Percentiles rank a stretch among this genome's conserved stretches.
Evolutionary conservation across 345 rosid genomes (phyloP).

Genomic region (Draba incana): DNA sequence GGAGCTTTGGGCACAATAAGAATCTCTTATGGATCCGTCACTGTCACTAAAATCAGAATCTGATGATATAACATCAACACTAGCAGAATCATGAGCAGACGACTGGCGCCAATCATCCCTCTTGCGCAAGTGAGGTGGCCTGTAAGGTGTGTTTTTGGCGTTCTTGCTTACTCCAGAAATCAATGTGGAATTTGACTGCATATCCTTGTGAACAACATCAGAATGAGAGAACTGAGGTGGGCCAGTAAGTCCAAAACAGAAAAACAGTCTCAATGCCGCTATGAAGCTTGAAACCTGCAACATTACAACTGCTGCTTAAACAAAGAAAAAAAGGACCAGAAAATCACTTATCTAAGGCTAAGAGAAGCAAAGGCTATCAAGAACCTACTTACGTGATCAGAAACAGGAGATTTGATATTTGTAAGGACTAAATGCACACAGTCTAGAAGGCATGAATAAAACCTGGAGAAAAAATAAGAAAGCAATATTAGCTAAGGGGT

Average conservation of each 20-base stretch:
- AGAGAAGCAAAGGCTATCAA: conserved; percentile 20
- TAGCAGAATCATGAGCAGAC: conserved; percentile 54
- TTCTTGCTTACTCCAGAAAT: conserved; percentile 45
- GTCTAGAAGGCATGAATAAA: conserved; percentile 77
- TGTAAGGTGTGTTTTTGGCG: conserved; percentile 47
- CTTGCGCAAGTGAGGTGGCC: conserved; percentile 94
- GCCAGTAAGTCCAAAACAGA: conserved; percentile 66
- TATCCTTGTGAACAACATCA: conserved; percentile 46
- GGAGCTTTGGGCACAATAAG: conserved; percentile 52
- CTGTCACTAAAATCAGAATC: conserved; percentile 93
- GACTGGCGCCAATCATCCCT: conserved; percentile 51
- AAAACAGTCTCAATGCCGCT: conserved; percentile 70
- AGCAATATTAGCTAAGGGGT: conserved; percentile 11
- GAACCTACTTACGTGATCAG: conserved; percentile 73
- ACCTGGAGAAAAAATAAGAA: conserved; percentile 49
- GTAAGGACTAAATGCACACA: conserved; percentile 76
- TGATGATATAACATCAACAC: conserved; percentile 59
- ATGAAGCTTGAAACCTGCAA: conserved; percentile 83
- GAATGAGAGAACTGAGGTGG: conserved; percentile 45
- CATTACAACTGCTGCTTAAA: conserved; percentile 18
- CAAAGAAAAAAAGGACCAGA: conserved; percentile 25
- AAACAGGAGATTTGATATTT: conserved; percentile 65
- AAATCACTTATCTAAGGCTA: conserved; percentile 8
- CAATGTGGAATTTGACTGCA: conserved; percentile 47
- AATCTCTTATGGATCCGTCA: conserved; percentile 61